Evolutionary conservation across 1,284 basidiomycete species (phyloP).

Genomic region (Volvariella surrecta): DNA sequence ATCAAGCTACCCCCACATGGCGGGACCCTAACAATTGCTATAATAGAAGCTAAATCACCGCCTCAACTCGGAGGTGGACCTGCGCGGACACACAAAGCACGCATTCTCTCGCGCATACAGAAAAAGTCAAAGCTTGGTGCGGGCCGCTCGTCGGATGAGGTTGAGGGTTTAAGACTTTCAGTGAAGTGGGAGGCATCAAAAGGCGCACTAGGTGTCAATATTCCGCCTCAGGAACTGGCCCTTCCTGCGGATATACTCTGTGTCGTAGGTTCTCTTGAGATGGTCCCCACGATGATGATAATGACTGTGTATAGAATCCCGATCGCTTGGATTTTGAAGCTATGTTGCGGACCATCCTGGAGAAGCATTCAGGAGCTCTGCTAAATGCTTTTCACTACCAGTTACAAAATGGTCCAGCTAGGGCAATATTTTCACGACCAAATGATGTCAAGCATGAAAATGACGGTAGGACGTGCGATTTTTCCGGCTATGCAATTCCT

Average conservation of each 20-base stretch:
- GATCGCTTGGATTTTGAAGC: conserved; percentile 63
- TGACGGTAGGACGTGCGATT: conserved; percentile 34
- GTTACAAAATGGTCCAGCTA: conserved; percentile 38
- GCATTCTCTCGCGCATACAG: conserved; percentile 53
- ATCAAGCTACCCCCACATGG: conserved; percentile 49
- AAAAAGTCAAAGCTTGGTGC: conserved; percentile 47
- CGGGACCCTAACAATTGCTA: conserved; percentile 37
- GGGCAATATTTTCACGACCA: conserved; percentile 49
- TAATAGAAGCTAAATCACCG: conserved; percentile 30
- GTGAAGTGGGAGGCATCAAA: conserved; percentile 62
- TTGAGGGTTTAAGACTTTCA: conserved; percentile 53
- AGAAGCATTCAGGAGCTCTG: conserved; percentile 52
- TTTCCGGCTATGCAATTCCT: conserved; percentile 2
- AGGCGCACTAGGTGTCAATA: conserved; percentile 46
- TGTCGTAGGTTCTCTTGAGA: conserved; percentile 32
- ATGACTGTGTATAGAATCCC: conserved; percentile 38
- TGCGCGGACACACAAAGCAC: conserved; percentile 39
- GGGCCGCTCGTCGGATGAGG: conserved; percentile 55
- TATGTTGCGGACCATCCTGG: conserved; percentile 49
- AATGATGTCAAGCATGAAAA: conserved; percentile 45
- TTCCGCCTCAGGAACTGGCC: conserved; percentile 34
- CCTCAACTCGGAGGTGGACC: conserved; percentile 28
- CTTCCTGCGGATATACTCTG: conserved; percentile 30
- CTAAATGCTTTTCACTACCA: conserved; percentile 44
- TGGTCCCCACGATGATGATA: conserved; percentile 1